Conservation (phyloP, 1,284 basidiomycete species). For the Cronartium ribicola region DNA sequence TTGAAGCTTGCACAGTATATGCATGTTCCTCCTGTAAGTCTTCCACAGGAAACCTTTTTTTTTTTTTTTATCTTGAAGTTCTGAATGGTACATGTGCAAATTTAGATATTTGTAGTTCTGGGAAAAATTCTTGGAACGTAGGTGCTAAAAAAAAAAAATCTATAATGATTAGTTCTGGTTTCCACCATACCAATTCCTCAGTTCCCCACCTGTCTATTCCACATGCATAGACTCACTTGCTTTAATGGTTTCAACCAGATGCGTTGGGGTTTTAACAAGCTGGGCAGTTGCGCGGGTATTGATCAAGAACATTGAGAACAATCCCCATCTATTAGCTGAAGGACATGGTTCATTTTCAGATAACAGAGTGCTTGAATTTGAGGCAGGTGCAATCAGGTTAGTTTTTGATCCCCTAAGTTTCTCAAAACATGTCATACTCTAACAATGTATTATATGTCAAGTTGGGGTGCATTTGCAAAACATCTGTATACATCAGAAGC, state of each 20-base stretch:
- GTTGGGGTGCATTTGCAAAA: conserved; percentile 37
- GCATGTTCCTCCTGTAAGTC: conserved; percentile 35
- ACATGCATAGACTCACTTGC: no score
- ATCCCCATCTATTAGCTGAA: neutral
- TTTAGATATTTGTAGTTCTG: conserved; percentile 16
- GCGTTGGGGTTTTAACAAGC: neutral
- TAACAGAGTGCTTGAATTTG: conserved; percentile 4
- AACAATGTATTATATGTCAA: neutral
- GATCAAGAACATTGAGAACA: neutral
- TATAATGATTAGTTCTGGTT: no score
- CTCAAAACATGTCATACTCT: neutral
- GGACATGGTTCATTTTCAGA: conserved; percentile 1
- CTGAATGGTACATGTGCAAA: no score
- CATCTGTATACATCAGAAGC: conserved; percentile 23
- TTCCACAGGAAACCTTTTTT: neutral
- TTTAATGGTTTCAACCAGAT: neutral
- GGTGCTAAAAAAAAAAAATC: neutral
- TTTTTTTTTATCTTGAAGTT: no score
- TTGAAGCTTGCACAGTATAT: conserved; percentile 29
- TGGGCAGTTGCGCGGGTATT: neutral
- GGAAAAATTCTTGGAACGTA: conserved; percentile 36
- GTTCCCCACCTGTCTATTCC: no score
- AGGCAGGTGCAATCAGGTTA: neutral
- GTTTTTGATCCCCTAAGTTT: neutral
- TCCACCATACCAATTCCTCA: no score